Conservation (phyloP, 1,139 yeast genomes). For the Geotrichum macrosporum region DNA sequence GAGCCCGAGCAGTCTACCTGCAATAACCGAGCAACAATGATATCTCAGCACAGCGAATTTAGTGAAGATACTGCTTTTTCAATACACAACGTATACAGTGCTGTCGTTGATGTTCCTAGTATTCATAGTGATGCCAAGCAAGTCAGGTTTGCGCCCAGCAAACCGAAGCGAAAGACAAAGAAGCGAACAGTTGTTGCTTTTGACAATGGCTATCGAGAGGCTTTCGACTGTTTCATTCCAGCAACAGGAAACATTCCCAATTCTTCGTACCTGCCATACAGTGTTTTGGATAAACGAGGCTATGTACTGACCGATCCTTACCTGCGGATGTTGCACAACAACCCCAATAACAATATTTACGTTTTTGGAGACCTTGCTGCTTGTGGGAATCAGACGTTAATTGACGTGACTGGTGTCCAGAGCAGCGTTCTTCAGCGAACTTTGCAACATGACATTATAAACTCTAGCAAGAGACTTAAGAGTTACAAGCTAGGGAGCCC, state of each 20-base stretch:
- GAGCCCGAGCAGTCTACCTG: neutral
- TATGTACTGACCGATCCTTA: conserved; percentile 15
- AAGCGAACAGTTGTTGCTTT: conserved; percentile 14
- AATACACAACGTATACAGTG: too few relatives aligned
- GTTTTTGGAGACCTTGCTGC: conserved; percentile 18
- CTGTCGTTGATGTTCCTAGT: too few relatives aligned
- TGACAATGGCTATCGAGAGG: conserved; percentile 14
- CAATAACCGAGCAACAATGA: neutral
- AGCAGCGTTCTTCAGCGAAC: conserved; percentile 9
- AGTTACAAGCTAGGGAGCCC: conserved; percentile 9
- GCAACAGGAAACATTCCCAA: conserved; percentile 21
- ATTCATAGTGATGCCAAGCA: too few relatives aligned
- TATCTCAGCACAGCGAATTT: neutral
- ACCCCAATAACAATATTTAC: conserved; percentile 19
- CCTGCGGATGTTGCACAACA: conserved; percentile 15
- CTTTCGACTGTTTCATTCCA: conserved; percentile 16
- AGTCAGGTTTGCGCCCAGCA: neutral
- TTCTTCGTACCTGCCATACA: conserved; percentile 12
- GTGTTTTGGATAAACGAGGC: conserved; percentile 11
- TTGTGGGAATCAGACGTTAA: conserved; percentile 13
- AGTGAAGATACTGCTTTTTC: neutral
- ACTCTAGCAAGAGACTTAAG: conserved; percentile 1
- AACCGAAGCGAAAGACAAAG: neutral
- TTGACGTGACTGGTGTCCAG: conserved; percentile 12
- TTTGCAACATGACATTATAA: conserved; percentile 12